phyloP scores from a whole-genome alignment of 352 stramenopile species.

The Nothophytophthora sp. region DNA sequence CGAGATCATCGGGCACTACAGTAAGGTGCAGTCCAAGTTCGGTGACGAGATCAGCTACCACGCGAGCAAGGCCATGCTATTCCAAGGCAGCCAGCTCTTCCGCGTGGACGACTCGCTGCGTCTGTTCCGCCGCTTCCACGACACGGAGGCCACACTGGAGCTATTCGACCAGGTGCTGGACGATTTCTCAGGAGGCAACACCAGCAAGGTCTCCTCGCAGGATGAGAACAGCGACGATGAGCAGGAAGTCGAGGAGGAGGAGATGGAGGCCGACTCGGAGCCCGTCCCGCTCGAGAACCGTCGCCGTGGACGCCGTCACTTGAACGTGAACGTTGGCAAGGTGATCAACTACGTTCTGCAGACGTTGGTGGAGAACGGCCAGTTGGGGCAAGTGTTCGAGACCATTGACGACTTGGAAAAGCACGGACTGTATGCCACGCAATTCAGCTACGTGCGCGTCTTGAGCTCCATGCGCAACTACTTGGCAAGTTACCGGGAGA shows the following conservation, averaged over 20 bases:
- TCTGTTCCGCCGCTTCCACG: conserved; percentile 53
- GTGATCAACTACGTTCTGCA: conserved; percentile 50
- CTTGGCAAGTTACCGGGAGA: conserved; percentile 10
- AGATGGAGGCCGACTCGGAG: conserved; percentile 10
- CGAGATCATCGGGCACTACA: conserved; percentile 51
- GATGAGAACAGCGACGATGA: conserved; percentile 7
- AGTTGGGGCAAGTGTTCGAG: conserved; percentile 33
- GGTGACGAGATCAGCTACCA: conserved; percentile 52
- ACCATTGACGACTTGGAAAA: conserved; percentile 35
- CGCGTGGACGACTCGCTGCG: conserved; percentile 40
- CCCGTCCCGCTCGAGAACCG: no score
- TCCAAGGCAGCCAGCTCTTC: conserved; percentile 49
- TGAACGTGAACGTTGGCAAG: conserved; percentile 48
- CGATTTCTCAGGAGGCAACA: conserved; percentile 33
- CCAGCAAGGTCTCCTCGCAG: background rate
- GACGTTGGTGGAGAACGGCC: conserved; percentile 46
- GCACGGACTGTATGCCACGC: conserved; percentile 25
- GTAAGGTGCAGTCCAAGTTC: conserved; percentile 28
- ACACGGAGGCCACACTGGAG: conserved; percentile 32
- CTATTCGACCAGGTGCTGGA: conserved; percentile 52
- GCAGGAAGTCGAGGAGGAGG: conserved; percentile 1
- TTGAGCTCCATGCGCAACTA: conserved; percentile 52
- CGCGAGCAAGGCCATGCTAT: conserved; percentile 57
- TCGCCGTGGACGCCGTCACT: conserved; percentile 20
- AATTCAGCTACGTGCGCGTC: conserved; percentile 48